Percentiles rank a stretch among this genome's conserved stretches.
Conservation (phyloP, 345 rosid species). For the Brassica napus region Da-Ae NC_063436.1:15087001-15087500, state of each 20-base stretch:
- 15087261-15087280: neutral
- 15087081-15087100: slow-evolving; percentile 86
- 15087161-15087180: slow-evolving; percentile 54
- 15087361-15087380: slow-evolving; percentile 89
- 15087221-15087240: slow-evolving; percentile 45
- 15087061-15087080: neutral
- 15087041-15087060: slow-evolving; percentile 1
- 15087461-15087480: slow-evolving; percentile 86
- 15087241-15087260: slow-evolving; percentile 45
- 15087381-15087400: slow-evolving; percentile 97
- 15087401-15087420: slow-evolving; percentile 88
- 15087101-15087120: slow-evolving; percentile 89
- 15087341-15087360: slow-evolving; percentile 78
- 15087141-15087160: slow-evolving; percentile 95
- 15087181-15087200: slow-evolving; percentile 53
- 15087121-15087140: slow-evolving; percentile 97
- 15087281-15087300: neutral
- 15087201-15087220: slow-evolving; percentile 53
- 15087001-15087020: slow-evolving; percentile 46
- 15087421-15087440: slow-evolving; percentile 89
- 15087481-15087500: slow-evolving; percentile 71
- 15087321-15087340: slow-evolving; percentile 52
- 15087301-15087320: neutral
- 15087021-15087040: neutral
- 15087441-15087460: slow-evolving; percentile 95